A percentile compares a stretch with the other conserved stretches of the same genome.
Conservation (phyloP, 768 basidiomycete species). For the Trametes cinnabarina region DNA sequence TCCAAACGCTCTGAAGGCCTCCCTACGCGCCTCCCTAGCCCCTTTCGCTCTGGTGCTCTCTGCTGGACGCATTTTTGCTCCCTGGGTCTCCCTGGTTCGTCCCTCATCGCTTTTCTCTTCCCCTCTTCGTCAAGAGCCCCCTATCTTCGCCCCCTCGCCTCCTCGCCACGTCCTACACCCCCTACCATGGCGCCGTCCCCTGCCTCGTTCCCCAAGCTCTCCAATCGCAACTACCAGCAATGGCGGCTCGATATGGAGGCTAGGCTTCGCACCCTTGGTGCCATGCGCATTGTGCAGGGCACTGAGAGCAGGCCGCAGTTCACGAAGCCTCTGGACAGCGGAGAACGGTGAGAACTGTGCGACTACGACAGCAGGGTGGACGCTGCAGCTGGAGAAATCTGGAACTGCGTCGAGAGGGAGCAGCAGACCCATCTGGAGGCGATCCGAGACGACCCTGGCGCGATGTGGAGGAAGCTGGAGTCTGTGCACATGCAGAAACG, state of each 20-base stretch:
- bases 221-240: conserved; percentile 9
- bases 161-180: not conserved
- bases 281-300: no score
- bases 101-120: not conserved
- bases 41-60: not conserved
- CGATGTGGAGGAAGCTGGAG: conserved; percentile 17
- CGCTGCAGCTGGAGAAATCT: no score
- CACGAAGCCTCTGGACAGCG: no score
- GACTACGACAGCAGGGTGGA: no score
- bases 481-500: conserved; percentile 14
- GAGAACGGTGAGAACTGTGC: no score
- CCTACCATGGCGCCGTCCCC: not conserved
- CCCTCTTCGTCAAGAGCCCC: not conserved
- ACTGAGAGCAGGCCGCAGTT: no score
- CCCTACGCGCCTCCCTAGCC: no score
- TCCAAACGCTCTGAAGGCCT: conserved; percentile 5
- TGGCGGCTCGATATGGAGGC: no score
- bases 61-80: not conserved
- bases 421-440: conserved; percentile 5
- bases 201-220: conserved; percentile 4
- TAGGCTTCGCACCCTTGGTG: no score
- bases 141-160: not conserved
- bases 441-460: conserved; percentile 1
- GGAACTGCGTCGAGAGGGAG: conserved; percentile 3
- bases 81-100: not conserved